Evolutionary conservation across 192 early-diverging fungal species (phyloP), one percentile per base, ranked within the genome.

Genomic region (Gamsiella multidivaricata): DNA sequence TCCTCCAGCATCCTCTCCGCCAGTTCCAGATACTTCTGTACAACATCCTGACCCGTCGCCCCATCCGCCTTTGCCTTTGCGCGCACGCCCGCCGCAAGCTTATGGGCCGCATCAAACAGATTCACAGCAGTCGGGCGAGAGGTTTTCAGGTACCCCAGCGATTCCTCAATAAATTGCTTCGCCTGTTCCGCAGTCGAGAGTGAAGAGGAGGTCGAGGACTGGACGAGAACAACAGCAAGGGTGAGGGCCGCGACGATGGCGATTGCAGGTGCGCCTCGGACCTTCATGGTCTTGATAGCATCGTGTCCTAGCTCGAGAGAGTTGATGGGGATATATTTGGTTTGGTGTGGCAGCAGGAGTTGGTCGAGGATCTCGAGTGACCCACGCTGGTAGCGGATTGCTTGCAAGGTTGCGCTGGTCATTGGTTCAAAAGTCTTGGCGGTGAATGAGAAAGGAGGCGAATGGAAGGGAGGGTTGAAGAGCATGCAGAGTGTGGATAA

Each of bases 71-170:
- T 51, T 0, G 75, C 73, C 0, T 69, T 65, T 12, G 28, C 20
- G 36, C 72, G 64, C 18, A 91, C 85, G 29, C 69, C 55, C 14
- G 45, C 39, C 29, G 64, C 64, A 42, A 91, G 49, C 59, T 88
- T 88, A 12, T 69, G 58, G 2, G 91, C 91, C 20, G 96, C 94
- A 65, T 97, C 95, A 79, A 96, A 97, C 37, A 99, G 84, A 72
- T 99, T 97, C 65, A 99, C 96, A 6, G 96, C 97, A 0, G 97
- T 99, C 2, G 96, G 97, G 1, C 97, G 91, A 36, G 96, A 95
- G 12, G 93, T 95, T 61, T 89, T 87, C n/a, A 95, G 82, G 66
- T 92, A 94, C 50, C 89, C 90, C 33, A 97, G 87, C 22, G 88
- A 87, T 3, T 36, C 39, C 23, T 65, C 28, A 37, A 97, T 82